Evolutionary conservation across 148 eudicot genomes (phyloP).

Genomic region (Rhododendron williamsianum): DNA sequence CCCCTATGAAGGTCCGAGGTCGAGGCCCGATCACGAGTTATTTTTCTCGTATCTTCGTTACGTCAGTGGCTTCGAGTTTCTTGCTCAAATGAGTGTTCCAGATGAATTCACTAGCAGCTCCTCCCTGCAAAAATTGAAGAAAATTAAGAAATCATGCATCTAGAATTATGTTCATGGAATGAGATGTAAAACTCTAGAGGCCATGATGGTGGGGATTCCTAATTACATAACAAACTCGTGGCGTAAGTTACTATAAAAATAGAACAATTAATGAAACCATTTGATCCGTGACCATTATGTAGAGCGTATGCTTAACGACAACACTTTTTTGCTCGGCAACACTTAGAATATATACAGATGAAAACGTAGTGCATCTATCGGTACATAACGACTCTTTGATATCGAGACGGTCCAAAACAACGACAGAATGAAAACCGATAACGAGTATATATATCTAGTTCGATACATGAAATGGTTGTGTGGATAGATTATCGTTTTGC

Average conservation of each 20-base stretch:
- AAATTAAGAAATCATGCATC: background rate
- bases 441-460: background rate
- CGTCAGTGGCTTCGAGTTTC: background rate
- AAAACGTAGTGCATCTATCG: background rate
- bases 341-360: background rate
- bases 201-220: background rate
- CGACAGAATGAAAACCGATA: background rate
- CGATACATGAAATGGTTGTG: background rate
- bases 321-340: too few species aligned
- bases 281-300: background rate
- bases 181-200: background rate
- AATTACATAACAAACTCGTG: background rate
- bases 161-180: background rate
- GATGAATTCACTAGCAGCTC: background rate
- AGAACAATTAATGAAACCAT: background rate
- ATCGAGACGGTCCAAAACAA: background rate
- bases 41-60: background rate
- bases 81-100: constrained; percentile 30
- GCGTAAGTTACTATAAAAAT: background rate
- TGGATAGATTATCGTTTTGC: too few species aligned
- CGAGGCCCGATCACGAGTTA: background rate
- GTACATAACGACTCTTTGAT: background rate
- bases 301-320: background rate
- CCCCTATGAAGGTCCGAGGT: constrained; percentile 16
- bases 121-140: background rate